Evolutionary conservation across 768 basidiomycete species (phyloP), one percentile per base, ranked within the genome.

Genomic region (Melanogaster broomeanus): DNA sequence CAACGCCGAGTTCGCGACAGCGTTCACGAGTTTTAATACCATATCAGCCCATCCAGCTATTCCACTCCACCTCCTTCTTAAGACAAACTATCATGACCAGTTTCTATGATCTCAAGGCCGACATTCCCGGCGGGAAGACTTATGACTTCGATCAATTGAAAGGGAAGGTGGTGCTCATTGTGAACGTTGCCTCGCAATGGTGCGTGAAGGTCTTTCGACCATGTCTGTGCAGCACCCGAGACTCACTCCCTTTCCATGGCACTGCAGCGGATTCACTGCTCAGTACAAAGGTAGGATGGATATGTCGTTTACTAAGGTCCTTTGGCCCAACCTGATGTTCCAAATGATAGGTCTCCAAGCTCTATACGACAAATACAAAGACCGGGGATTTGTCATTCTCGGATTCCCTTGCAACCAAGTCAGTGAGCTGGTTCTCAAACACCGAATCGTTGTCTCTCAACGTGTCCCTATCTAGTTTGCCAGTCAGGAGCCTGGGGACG

Each of bases 361-460:
- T 16, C 74, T 94, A 16, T 82, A 95, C 68, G 80, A 93, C 48
- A 89, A 89, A 65, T 88, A 92, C 75, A 85, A 88, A 64, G 85
- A 86, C 45, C 73, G 79, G 49, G 90, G 78, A 6, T 77, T 96
- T 40, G 78, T 85, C 44, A 82, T 97, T 49, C 78, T 97, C 45
- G 93, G 93, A 3, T 96, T 96, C 77, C 95, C 95, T 11, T 93
- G 86, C 71, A 92, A 95, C 65, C 93, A 90, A 68, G 87, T 87
- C 70, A 65, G 45, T 39, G 10, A 28, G 31, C 24, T 41, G 44
- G 31, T 6, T 15, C 3, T 38, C 13, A 13, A 27, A 1, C 18
- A 30, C 31, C 31, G 16, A 33, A 24, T 7, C 15, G n/a, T 10
- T 19, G n/a, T 30, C 31, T 24, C 34, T 43, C 4, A 48, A n/a